Percentiles rank a stretch among this genome's conserved stretches.
Evolutionary conservation across 768 basidiomycete species (phyloP).

Genomic region (Leccinellum albellum): DNA sequence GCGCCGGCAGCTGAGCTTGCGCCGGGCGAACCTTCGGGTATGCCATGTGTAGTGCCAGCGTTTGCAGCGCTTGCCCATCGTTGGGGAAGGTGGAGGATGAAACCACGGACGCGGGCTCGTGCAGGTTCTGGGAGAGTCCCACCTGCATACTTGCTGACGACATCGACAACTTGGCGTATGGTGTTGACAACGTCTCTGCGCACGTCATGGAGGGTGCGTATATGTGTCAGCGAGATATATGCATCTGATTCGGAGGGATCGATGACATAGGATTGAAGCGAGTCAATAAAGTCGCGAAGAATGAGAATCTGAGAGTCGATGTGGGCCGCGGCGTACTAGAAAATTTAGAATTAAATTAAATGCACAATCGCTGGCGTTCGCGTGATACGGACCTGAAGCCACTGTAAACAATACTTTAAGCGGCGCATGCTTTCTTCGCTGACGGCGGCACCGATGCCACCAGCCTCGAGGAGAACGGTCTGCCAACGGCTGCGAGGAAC

Average conservation of each 20-base stretch:
- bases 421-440: conserved; percentile 90
- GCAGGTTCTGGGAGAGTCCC: conserved; percentile 85
- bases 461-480: conserved; percentile 78
- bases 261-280: conserved; percentile 44
- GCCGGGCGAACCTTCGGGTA: conserved; percentile 29
- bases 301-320: conserved; percentile 86
- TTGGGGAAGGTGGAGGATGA: conserved; percentile 76
- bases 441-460: conserved; percentile 81
- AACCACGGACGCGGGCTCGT: conserved; percentile 63
- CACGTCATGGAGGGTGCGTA: conserved; percentile 68
- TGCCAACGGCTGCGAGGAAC: conserved; percentile 82
- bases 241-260: conserved; percentile 25
- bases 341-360: neutral
- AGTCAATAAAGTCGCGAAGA: conserved; percentile 78
- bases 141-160: conserved; percentile 82
- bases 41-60: conserved; percentile 12
- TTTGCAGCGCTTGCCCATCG: conserved; percentile 61
- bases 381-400: conserved; percentile 65
- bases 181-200: conserved; percentile 85
- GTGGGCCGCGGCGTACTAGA: conserved; percentile 78
- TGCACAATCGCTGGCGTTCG: neutral
- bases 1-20: conserved; percentile 37
- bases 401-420: conserved; percentile 80
- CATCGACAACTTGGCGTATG: conserved; percentile 83
- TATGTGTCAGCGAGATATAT: conserved; percentile 46